phyloP scores from a whole-genome alignment of 768 basidiomycete species.

The Gelatoporia subvermispora region DNA sequence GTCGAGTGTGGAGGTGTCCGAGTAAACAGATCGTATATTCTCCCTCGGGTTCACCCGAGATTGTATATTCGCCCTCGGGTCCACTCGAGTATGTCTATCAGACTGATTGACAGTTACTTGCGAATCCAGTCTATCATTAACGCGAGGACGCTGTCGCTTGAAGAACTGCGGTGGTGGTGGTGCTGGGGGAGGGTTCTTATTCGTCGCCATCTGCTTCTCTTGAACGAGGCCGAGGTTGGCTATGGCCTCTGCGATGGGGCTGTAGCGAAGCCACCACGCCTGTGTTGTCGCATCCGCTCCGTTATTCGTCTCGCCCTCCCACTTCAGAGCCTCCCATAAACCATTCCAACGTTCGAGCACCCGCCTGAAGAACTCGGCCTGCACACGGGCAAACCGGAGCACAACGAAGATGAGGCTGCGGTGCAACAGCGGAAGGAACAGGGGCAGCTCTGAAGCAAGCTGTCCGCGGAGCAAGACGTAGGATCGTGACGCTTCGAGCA shows the following conservation, averaged over 20 bases:
- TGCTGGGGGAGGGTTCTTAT: no score
- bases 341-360: constrained; percentile 66
- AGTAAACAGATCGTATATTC: no score
- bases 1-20: constrained; percentile 5
- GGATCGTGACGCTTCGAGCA: constrained; percentile 69
- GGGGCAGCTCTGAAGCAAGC: constrained; percentile 65
- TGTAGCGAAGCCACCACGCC: constrained; percentile 70
- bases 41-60: no score
- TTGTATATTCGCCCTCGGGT: constrained; percentile 3
- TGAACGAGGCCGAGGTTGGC: constrained; percentile 33
- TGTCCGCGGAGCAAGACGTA: constrained; percentile 76
- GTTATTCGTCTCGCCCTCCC: constrained; percentile 41
- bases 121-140: background rate
- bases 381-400: constrained; percentile 47
- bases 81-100: constrained; percentile 10
- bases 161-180: constrained; percentile 5
- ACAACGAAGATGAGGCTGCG: constrained; percentile 54
- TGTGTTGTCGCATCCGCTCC: constrained; percentile 63
- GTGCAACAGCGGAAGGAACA: constrained; percentile 53
- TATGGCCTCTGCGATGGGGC: constrained; percentile 54
- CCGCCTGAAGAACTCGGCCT: constrained; percentile 55
- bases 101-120: background rate
- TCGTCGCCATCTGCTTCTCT: constrained; percentile 37
- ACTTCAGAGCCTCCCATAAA: constrained; percentile 66
- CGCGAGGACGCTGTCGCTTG: background rate